Evolutionary conservation across 2,329 filamentous ascomycete genomes (phyloP).

Genomic region (Basipetospora sp.): DNA sequence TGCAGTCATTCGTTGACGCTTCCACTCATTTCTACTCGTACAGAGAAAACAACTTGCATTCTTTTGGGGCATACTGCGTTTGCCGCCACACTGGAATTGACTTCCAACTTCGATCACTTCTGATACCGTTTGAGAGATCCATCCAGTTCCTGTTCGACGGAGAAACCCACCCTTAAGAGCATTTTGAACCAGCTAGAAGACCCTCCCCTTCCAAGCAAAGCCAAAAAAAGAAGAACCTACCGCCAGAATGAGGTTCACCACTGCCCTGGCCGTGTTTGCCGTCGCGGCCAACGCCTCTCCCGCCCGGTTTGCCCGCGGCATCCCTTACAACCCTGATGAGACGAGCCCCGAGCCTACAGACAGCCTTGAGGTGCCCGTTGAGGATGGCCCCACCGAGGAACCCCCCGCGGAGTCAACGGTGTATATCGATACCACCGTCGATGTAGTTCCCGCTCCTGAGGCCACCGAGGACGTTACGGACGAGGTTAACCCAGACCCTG

Average conservation of each 20-base stretch:
- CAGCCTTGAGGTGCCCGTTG: background rate
- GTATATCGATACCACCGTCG: constrained; percentile 4
- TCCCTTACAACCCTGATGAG: background rate
- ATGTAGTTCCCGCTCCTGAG: background rate
- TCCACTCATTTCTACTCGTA: constrained; percentile 14
- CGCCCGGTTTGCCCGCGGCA: constrained; percentile 8
- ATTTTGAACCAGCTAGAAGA: no score
- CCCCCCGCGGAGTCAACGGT: constrained; percentile 1
- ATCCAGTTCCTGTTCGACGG: constrained; percentile 6
- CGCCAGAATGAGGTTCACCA: constrained; percentile 34
- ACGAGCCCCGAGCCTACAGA: background rate
- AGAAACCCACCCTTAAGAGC: no score
- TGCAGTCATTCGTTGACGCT: constrained; percentile 13
- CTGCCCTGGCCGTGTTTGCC: constrained; percentile 29
- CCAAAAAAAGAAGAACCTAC: no score
- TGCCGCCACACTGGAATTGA: constrained; percentile 11
- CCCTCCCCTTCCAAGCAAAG: no score
- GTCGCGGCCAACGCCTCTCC: constrained; percentile 26
- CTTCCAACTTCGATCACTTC: background rate
- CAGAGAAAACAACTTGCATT: constrained; percentile 13
- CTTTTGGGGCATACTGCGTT: constrained; percentile 18
- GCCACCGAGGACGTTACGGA: background rate
- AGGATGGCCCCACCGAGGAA: background rate
- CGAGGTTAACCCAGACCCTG: background rate
- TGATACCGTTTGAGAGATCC: no score